These are phyloP conservation scores for Hyaloscypha finlandica DNA, from an alignment of 495 filamentous ascomycete species.

Conservation along the genomic window DNA sequence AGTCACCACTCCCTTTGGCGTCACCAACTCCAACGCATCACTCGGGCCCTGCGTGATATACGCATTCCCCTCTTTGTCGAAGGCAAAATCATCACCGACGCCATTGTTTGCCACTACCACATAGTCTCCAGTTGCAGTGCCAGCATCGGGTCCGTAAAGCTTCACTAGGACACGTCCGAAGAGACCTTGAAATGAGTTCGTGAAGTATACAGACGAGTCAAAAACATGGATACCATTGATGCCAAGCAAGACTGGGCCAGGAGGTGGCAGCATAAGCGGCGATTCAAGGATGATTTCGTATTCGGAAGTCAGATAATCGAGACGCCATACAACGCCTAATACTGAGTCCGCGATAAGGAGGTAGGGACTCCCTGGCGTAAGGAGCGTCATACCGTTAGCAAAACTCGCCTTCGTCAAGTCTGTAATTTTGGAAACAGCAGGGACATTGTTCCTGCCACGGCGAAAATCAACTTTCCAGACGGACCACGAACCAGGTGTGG, in stretches of 20 bases:
- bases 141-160: conserved; percentile 11
- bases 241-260: conserved; percentile 30
- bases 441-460: background rate
- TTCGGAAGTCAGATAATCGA: conserved; percentile 39
- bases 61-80: conserved; percentile 30
- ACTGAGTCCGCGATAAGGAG: conserved; percentile 46
- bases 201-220: conserved; percentile 42
- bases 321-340: conserved; percentile 38
- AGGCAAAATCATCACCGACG: conserved; percentile 29
- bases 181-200: conserved; percentile 34
- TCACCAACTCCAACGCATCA: conserved; percentile 25
- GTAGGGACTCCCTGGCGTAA: conserved; percentile 21
- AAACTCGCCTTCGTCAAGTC: conserved; percentile 41
- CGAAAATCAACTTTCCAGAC: conserved; percentile 44
- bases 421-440: conserved; percentile 32
- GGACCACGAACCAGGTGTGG: conserved; percentile 39
- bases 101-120: conserved; percentile 17
- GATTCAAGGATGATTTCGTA: conserved; percentile 38
- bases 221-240: conserved; percentile 43
- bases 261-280: conserved; percentile 28
- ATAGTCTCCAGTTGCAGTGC: conserved; percentile 19
- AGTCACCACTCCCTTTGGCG: conserved; percentile 20
- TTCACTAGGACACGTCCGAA: conserved; percentile 27
- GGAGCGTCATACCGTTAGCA: conserved; percentile 42
- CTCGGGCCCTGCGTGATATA: conserved; percentile 24